Conservation (phyloP, 768 basidiomycete genomes). For the Lactifluus hygrophoroides region DNA sequence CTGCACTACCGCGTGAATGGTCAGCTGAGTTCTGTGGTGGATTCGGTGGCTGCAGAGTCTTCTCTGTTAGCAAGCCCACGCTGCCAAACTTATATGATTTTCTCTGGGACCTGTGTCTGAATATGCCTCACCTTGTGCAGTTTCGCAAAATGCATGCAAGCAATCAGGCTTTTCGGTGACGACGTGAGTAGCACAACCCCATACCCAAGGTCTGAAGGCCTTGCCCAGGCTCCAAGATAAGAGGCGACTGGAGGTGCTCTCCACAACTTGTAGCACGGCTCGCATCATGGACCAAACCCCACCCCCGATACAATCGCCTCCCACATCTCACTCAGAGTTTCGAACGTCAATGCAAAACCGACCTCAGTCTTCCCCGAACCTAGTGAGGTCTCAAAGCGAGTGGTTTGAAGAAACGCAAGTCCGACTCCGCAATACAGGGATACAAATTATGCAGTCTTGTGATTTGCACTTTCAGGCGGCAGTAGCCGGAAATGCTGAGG, state of each 20-base stretch:
- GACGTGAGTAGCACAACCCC: background rate
- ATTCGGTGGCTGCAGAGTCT: background rate
- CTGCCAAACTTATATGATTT: background rate
- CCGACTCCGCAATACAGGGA: background rate
- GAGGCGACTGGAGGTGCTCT: background rate
- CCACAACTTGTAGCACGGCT: background rate
- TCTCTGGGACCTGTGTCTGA: background rate
- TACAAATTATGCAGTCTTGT: background rate
- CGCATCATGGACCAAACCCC: background rate
- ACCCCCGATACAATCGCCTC: background rate
- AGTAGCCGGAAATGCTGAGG: background rate
- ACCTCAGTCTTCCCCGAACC: background rate
- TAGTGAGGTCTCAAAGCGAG: background rate
- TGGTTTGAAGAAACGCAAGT: background rate
- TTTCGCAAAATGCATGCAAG: background rate
- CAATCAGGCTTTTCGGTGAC: background rate
- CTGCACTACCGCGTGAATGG: background rate
- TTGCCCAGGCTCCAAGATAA: background rate
- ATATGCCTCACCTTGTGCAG: background rate
- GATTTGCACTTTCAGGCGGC: background rate
- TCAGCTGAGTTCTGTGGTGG: background rate
- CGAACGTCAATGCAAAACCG: background rate
- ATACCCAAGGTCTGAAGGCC: background rate
- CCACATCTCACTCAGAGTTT: background rate
- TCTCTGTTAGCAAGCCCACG: background rate